Evolutionary conservation across 1,284 basidiomycete genomes (phyloP).

Genomic region (Ustilago sp.): DNA sequence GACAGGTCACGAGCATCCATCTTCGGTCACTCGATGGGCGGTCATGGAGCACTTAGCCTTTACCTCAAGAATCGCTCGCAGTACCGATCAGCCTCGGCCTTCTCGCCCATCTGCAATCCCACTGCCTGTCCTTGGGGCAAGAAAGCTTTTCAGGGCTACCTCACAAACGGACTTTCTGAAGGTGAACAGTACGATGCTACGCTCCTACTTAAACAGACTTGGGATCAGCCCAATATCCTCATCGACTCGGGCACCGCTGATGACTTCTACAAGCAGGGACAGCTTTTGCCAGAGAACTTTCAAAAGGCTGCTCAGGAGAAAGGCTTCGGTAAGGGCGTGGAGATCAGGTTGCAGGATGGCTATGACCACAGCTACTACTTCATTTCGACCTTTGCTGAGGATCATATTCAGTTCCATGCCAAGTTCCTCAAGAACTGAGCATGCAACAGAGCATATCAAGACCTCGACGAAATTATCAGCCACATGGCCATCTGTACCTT

Average conservation of each 20-base stretch:
- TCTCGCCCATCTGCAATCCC: slow-evolving; percentile 91
- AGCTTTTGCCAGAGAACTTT: slow-evolving; percentile 89
- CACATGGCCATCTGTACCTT: too few species aligned
- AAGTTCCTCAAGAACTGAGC: slow-evolving; percentile 55
- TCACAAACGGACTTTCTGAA: slow-evolving; percentile 78
- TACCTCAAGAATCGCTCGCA: slow-evolving; percentile 79
- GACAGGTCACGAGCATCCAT: slow-evolving; percentile 58
- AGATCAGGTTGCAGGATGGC: slow-evolving; percentile 84
- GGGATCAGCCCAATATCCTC: slow-evolving; percentile 71
- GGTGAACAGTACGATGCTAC: slow-evolving; percentile 87
- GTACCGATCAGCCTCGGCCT: slow-evolving; percentile 91
- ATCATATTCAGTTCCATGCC: slow-evolving; percentile 67
- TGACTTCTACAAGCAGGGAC: slow-evolving; percentile 85
- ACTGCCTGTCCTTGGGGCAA: slow-evolving; percentile 88
- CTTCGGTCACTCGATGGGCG: slow-evolving; percentile 80
- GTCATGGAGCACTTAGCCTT: slow-evolving; percentile 91
- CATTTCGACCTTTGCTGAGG: slow-evolving; percentile 77
- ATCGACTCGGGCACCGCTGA: slow-evolving; percentile 78
- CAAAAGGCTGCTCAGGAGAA: slow-evolving; percentile 79
- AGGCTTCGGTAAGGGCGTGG: slow-evolving; percentile 77
- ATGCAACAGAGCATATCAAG: neutral
- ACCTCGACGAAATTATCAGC: too few species aligned
- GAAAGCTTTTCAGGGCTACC: slow-evolving; percentile 92
- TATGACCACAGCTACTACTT: slow-evolving; percentile 82
- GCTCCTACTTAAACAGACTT: slow-evolving; percentile 78